Evolutionary conservation across 108 stramenopile genomes (phyloP).

Genomic region (Pseudonitzschia delicatissima): DNA sequence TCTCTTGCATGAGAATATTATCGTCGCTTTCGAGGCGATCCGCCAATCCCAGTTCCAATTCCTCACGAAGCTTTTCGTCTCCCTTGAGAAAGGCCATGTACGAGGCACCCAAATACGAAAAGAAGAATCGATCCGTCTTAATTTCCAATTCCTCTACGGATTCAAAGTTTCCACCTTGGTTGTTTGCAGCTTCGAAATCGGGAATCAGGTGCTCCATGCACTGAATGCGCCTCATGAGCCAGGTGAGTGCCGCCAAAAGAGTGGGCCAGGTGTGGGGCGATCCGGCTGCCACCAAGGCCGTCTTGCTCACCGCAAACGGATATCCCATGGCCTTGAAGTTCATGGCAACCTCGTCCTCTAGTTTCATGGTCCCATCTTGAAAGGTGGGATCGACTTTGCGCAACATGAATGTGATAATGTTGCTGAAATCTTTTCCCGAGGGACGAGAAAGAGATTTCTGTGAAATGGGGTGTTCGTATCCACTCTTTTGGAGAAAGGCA

Average conservation of each 20-base stretch:
- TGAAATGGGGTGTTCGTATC: slow-evolving; percentile 72
- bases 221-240: slow-evolving; percentile 87
- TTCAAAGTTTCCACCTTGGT: slow-evolving; percentile 36
- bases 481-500: slow-evolving; percentile 61
- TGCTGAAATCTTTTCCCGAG: slow-evolving; percentile 92
- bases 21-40: slow-evolving; percentile 71
- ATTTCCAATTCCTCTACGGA: slow-evolving; percentile 52
- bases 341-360: slow-evolving; percentile 94
- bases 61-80: slow-evolving; percentile 70
- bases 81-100: slow-evolving; percentile 88
- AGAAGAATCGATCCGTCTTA: slow-evolving; percentile 73
- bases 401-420: slow-evolving; percentile 94
- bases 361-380: slow-evolving; percentile 63
- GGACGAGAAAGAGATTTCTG: slow-evolving; percentile 80
- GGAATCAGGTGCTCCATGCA: slow-evolving; percentile 33
- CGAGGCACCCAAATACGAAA: slow-evolving; percentile 71
- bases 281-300: slow-evolving; percentile 94
- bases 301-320: slow-evolving; percentile 89
- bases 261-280: slow-evolving; percentile 98
- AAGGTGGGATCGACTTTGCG: slow-evolving; percentile 86
- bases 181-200: slow-evolving; percentile 24
- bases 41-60: slow-evolving; percentile 66
- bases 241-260: slow-evolving; percentile 91
- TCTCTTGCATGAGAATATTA: slow-evolving; percentile 55
- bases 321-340: slow-evolving; percentile 92